Evolutionary conservation across 352 stramenopile species (phyloP), one percentile per base, ranked within the genome.

Genomic region (Phytophthora macrochlamydospora): DNA sequence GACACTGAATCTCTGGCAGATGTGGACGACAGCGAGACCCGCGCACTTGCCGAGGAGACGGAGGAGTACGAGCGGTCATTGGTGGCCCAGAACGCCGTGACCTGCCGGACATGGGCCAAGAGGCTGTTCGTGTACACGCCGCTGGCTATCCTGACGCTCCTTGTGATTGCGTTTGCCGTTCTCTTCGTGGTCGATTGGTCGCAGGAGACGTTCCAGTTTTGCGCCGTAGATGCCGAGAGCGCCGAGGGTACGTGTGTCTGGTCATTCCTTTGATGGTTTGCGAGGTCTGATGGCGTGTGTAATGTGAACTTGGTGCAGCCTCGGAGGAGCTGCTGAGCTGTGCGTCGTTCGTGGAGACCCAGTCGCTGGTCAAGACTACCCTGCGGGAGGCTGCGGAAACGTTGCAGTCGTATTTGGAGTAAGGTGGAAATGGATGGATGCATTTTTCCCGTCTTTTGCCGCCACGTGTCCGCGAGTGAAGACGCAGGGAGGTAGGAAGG

Each of bases 181-280:
- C 73, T 91, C n/a, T 75, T 87, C 38, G 71, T 58, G 42, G 59
- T 85, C 49, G 76, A 87, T 48, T 69, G 77, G 62, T 74, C 79
- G 29, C 79, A 87, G 52, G 58, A 83, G 53, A 78, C 70, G 29
- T 80, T 79, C 60, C 63, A 78, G 44, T 83, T 87, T 18, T 87
- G 79, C 51, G 53, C 75, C 28, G 51, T 80, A 40, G 72, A 85
- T 51, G 51, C 61, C 2, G 45, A 78, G 38, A 57, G 40, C 54
- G 62, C 33, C 57, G 62, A 79, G 44, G 71, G 76, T 85, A 75
- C 68, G 76, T 72, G 63, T 49, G 33, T 43, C 18, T 56, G 40
- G 1, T 58, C 32, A 11, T 13, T 46, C 18, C 24, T 66, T 35
- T 56, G 14, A 1, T 33, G 2, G 45, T 56, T 51, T 0, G 14